Evolutionary conservation across 257 asterid genomes (phyloP), one percentile per base, ranked within the genome.

Genomic region (Petunia axillaris): DNA sequence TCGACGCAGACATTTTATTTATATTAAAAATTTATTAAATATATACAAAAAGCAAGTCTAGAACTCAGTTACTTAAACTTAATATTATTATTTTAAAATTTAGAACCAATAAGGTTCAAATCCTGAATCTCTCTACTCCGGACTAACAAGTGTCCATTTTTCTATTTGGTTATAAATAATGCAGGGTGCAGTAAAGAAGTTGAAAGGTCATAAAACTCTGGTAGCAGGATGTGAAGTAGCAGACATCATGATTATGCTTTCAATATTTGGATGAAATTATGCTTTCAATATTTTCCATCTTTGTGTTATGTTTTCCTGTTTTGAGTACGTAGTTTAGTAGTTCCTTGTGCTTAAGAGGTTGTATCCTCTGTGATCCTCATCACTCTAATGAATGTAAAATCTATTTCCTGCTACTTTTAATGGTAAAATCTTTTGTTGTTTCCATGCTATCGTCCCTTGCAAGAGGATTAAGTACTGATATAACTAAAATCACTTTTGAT

Each of bases 141-240:
- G 25, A 25, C 25, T 25, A 25, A 25, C 25, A 25, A 25, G 25
- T 25, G 25, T 25, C 25, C 25, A 25, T 25, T 25, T 25, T 25
- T 25, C 25, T 25, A 25, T 25, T 25, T 37, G 68, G 16, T 37
- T 3, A 63, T 63, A 63, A 63, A 63, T 64, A 25, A 81, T 40
- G 85, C 88, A 82, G 89, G 78, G 76, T 83, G 78, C 87, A 55
- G 50, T 83, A 40, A 67, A 74, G 82, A 14, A 40, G 80, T 60
- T 40, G 80, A 79, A 78, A 81, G 2, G 10, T 65, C 52, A 66
- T 25, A 36, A 52, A 8, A 40, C 46, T 14, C 6, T 35, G 64
- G 62, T 37, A 9, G 43, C 43, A 63, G n/a, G 44, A 63, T 37
- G 65, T 2, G 68, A 13, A 63, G 44, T 63, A 63, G 68, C 68